These are phyloP conservation scores for Xylariaceae sp. DNA, from an alignment of 2,329 filamentous ascomycete species.

Conservation along the genomic window DNA sequence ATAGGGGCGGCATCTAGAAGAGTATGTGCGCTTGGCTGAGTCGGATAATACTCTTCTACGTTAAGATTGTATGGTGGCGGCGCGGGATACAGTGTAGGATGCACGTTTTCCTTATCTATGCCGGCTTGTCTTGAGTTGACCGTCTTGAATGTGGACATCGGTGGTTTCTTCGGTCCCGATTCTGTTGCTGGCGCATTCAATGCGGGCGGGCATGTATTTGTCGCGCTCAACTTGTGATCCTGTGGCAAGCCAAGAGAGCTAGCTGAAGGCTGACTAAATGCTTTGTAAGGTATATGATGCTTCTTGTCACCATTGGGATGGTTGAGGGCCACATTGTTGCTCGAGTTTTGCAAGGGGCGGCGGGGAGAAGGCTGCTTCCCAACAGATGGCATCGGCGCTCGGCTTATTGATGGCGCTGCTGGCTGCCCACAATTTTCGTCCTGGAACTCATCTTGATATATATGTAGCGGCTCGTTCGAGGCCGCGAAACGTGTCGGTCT, in stretches of 20 bases:
- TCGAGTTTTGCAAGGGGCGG: conserved; percentile 47
- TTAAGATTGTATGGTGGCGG: conserved; percentile 46
- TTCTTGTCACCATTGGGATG: conserved; percentile 52
- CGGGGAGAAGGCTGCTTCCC: conserved; percentile 41
- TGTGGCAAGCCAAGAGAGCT: conserved; percentile 53
- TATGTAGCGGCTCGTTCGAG: conserved; percentile 46
- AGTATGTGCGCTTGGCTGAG: conserved; percentile 54
- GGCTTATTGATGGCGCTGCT: conserved; percentile 47
- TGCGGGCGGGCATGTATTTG: conserved; percentile 63
- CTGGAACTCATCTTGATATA: conserved; percentile 44
- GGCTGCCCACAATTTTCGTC: conserved; percentile 43
- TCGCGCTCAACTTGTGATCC: conserved; percentile 61
- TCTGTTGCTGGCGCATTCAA: conserved; percentile 55
- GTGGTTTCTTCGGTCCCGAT: conserved; percentile 64
- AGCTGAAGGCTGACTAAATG: conserved; percentile 53
- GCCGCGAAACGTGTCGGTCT: conserved; percentile 46
- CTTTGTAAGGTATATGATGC: conserved; percentile 67
- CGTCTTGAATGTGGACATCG: conserved; percentile 57
- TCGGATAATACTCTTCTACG: conserved; percentile 51
- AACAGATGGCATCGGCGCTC: conserved; percentile 53
- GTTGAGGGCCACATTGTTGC: conserved; percentile 63
- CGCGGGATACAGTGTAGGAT: conserved; percentile 48
- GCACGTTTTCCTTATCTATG: conserved; percentile 55
- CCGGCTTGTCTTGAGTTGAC: conserved; percentile 40
- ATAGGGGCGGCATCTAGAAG: conserved; percentile 70